Base-by-base conservation (phyloP, 768 basidiomycete species). In the Boletus rubropictus region DNA sequence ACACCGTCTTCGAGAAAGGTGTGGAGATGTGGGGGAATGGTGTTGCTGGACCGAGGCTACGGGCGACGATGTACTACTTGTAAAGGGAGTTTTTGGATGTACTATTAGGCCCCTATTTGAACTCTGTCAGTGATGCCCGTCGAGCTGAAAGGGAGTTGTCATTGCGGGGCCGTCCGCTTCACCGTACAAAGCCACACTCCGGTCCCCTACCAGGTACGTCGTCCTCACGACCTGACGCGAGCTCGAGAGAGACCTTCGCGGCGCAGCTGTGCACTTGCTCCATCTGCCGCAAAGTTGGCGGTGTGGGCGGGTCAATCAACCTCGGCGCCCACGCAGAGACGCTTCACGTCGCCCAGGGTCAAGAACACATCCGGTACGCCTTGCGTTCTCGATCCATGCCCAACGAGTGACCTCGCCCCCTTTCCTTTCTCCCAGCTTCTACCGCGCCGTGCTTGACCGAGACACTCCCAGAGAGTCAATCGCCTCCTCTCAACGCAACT, bases 51-150 rank as follows among this genome's bases (percentile, higher is more conserved):
- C 38, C 53, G 2, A 66, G 53, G 12, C 53, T 88, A 54, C 80
- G 74, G 64, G 73, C 84, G 27, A 81, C 79, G 2, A 89, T 89
- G 86, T 89, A 74, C 49, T 89, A 89, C 63, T 65, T 87, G 31
- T 56, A 8, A 48, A 20, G 5, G 40, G 18, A 2, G 28, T 20
- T 28, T 29, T 7, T n/a, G n/a, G n/a, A n/a, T n/a, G n/a, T n/a
- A n/a, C n/a, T n/a, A n/a, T n/a, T 11, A 24, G 17, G 35, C 35
- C 25, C 43, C 43, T 44, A 41, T 28, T 12, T 10, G 6, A 9
- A 14, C 2, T 42, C 21, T 15, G 4, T 10, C 22, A 5, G 17
- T 25, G 7, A 55, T 84, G 82, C 79, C 82, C 12, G 60, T 80
- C 39, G 69, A 77, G 55, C 67, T 84, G 48, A 48, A 61, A 53